A percentile compares a stretch with the other conserved stretches of the same genome.
These are phyloP conservation scores for Diplogelasinospora grovesii DNA, from an alignment of 495 filamentous ascomycete species.

Conservation along the genomic window DNA sequence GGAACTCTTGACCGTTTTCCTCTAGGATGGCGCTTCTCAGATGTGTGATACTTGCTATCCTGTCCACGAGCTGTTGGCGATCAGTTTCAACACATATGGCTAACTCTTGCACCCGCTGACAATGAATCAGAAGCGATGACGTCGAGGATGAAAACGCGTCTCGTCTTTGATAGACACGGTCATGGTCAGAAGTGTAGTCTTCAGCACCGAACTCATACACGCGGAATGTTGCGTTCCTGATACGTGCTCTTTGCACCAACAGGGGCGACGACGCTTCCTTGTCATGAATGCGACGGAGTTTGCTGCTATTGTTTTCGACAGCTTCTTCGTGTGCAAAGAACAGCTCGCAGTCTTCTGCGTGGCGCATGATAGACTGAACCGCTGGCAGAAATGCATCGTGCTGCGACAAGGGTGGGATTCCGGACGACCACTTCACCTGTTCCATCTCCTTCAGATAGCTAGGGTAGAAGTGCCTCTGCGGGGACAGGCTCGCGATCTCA, in stretches of 20 bases:
- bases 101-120: neutral
- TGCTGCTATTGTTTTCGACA: too few species aligned
- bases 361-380: constrained; percentile 38
- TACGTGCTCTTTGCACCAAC: constrained; percentile 34
- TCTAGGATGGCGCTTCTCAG: neutral
- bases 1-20: constrained; percentile 4
- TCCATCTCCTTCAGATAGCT: constrained; percentile 19
- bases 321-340: too few species aligned
- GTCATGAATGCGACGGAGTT: too few species aligned
- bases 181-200: constrained; percentile 26
- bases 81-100: neutral
- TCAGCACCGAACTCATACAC: constrained; percentile 50
- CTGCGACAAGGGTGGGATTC: constrained; percentile 43
- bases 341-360: too few species aligned
- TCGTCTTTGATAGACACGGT: too few species aligned
- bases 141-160: too few species aligned
- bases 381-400: constrained; percentile 38
- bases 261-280: neutral
- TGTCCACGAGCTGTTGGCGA: neutral
- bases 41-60: neutral
- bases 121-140: too few species aligned
- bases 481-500: constrained; percentile 46
- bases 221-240: constrained; percentile 43
- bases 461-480: constrained; percentile 32
- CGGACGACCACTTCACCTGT: constrained; percentile 13